phyloP scores from a whole-genome alignment of 164 flowering plant species.

The Taxillus chinensis region DNA sequence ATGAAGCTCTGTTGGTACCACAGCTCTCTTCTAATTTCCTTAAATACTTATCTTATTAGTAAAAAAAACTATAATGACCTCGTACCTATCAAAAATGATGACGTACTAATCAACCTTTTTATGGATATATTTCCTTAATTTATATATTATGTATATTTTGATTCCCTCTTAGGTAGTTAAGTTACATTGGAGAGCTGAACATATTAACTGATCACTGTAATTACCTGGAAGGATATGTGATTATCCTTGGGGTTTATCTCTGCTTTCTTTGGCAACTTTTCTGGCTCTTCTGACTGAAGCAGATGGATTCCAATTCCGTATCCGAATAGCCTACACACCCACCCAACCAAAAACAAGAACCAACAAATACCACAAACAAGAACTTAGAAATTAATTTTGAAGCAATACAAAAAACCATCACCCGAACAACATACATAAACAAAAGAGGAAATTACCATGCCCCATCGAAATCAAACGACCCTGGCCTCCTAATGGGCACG shows the following conservation, averaged over 20 bases:
- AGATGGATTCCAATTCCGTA: slow-evolving; percentile 71
- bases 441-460: slow-evolving; percentile 37
- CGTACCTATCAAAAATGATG: too few species aligned
- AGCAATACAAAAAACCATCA: neutral
- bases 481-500: slow-evolving; percentile 55
- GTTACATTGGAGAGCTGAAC: too few species aligned
- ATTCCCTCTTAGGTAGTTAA: too few species aligned
- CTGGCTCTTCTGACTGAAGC: slow-evolving; percentile 32
- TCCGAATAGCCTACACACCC: slow-evolving; percentile 43
- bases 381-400: neutral
- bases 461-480: slow-evolving; percentile 59
- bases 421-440: neutral
- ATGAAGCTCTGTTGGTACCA: too few species aligned
- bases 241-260: slow-evolving; percentile 70
- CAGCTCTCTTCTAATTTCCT: too few species aligned
- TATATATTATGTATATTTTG: too few species aligned
- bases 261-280: slow-evolving; percentile 13
- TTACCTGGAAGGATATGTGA: slow-evolving; percentile 71
- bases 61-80: too few species aligned
- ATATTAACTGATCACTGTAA: neutral
- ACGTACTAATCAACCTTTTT: too few species aligned
- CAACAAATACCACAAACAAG: neutral
- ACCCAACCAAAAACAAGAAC: neutral
- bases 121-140: too few species aligned
- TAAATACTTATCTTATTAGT: too few species aligned